Evolutionary conservation across 768 basidiomycete species (phyloP), one percentile per base, ranked within the genome.

Genomic region (Mycena metata): DNA sequence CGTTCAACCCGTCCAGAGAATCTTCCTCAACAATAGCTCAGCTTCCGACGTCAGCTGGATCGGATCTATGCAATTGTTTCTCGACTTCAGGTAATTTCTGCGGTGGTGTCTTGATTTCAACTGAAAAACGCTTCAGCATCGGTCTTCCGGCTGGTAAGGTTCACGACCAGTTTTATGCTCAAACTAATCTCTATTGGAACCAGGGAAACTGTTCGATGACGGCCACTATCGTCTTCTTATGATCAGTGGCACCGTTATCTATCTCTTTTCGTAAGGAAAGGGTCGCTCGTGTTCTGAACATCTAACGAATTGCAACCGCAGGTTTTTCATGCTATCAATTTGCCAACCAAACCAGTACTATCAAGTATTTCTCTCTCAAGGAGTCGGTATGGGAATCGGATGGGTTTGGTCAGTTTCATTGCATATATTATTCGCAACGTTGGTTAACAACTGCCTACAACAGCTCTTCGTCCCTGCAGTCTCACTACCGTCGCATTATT

Each of bases 401-500:
- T 77, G 60, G 78, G 76, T n/a, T 66, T 79, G 62, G 61, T 69
- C 5, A 49, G 33, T 36, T 57, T 11, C 2, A 21, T 26, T 47
- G 15, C 15, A 6, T 21, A 19, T 15, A 2, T 43, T 59, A 17
- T 16, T 12, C 5, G 4, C 10, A 10, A 2, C 5, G 30, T 43
- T 36, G 12, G 4, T 39, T 43, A 3, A 59, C 3, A 8, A 39
- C 52, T 5, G 17, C 17, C n/a, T n/a, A n/a, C 19, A 30, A 9
- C 23, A 67, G 71, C 71, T 80, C 17, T 84, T 83, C 75, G 73
- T 82, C 24, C 84, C 83, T 0, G 75, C 80, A 0, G 71, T 84
- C 17, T 76, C 79, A 5, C 77, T 83, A 24, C 73, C 83, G 11
- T 70, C 76, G 1, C 83, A 84, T 67, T 80, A 79, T 67, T 85